phyloP scores from a whole-genome alignment of 768 basidiomycete genomes.

The Suillus ampliporus region DNA sequence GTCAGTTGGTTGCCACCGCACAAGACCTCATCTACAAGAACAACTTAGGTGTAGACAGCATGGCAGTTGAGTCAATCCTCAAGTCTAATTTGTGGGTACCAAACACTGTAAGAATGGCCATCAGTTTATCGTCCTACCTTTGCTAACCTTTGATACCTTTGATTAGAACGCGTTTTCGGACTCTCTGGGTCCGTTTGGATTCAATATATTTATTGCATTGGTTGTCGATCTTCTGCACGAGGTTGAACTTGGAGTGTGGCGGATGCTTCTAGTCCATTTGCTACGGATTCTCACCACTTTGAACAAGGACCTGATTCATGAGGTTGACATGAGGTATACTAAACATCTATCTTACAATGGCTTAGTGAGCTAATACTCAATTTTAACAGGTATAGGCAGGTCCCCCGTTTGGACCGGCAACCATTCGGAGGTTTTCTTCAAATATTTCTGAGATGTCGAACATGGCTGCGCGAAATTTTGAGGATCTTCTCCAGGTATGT shows the following conservation, averaged over 20 bases:
- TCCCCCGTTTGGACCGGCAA: constrained; percentile 38
- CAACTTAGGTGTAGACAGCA: constrained; percentile 31
- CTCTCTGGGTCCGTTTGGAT: constrained; percentile 20
- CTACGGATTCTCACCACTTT: constrained; percentile 39
- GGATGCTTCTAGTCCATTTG: constrained; percentile 38
- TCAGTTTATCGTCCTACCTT: constrained; percentile 12
- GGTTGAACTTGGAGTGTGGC: constrained; percentile 44
- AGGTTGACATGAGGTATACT: constrained; percentile 40
- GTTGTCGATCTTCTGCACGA: constrained; percentile 46
- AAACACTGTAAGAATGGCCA: constrained; percentile 27
- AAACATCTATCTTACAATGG: constrained; percentile 35
- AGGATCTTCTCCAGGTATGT: constrained; percentile 40
- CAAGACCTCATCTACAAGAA: constrained; percentile 18
- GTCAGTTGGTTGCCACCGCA: neutral
- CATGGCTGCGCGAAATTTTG: constrained; percentile 43
- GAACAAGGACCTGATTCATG: constrained; percentile 38
- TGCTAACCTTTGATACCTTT: neutral
- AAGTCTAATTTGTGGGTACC: constrained; percentile 37
- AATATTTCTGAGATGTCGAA: constrained; percentile 42
- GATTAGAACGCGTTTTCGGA: constrained; percentile 43
- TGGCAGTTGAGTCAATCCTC: constrained; percentile 32
- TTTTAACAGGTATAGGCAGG: constrained; percentile 32
- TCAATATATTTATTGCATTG: constrained; percentile 30
- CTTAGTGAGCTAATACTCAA: constrained; percentile 15
- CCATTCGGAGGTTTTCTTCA: constrained; percentile 34